Evolutionary conservation across 805 yeast genomes (phyloP).

Genomic region (Hanseniaspora pseudoguilliermondii): DNA sequence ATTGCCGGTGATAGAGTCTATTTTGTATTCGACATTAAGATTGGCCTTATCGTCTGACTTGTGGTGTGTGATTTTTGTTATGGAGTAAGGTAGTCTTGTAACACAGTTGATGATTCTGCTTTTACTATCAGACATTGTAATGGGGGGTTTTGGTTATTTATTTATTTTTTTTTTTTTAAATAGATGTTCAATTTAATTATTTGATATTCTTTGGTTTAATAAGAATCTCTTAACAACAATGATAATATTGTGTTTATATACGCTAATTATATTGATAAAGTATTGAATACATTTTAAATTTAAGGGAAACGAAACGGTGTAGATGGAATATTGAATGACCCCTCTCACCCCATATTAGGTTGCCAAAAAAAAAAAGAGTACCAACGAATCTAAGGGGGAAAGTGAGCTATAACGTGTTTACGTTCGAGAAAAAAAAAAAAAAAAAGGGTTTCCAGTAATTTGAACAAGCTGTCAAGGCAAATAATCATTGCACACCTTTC

Average conservation of each 20-base stretch:
- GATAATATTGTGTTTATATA: neutral
- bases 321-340: too few relatives aligned
- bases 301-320: neutral
- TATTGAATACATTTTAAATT: too few relatives aligned
- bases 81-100: conserved; percentile 27
- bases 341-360: too few relatives aligned
- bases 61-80: conserved; percentile 14
- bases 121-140: neutral
- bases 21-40: conserved; percentile 34
- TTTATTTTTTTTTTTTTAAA: neutral
- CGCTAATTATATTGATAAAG: neutral
- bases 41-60: neutral
- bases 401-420: neutral
- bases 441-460: neutral
- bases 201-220: too few relatives aligned
- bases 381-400: neutral
- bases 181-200: too few relatives aligned
- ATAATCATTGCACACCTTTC: too few relatives aligned
- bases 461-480: too few relatives aligned
- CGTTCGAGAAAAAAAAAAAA: neutral
- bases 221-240: too few relatives aligned
- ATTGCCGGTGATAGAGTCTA: conserved; percentile 62
- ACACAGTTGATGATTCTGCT: conserved; percentile 28
- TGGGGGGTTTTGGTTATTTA: neutral
- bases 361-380: neutral